phyloP scores from a whole-genome alignment of 345 rosid genomes.

The Rhizophora apiculata region DNA sequence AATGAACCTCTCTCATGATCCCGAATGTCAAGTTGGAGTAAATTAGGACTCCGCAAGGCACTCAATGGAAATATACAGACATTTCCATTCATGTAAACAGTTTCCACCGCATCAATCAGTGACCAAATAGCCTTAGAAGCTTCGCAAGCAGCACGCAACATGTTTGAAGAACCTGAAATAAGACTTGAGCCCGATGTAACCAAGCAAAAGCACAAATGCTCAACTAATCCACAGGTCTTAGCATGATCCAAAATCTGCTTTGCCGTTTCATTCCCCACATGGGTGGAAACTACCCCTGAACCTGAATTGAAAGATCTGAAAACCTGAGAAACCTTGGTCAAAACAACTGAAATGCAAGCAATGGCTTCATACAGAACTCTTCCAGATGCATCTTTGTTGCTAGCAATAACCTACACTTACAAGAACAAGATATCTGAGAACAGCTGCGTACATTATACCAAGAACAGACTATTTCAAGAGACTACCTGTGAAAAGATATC shows the following conservation, averaged over 20 bases:
- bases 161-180: constrained; percentile 65
- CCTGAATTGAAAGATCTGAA: constrained; percentile 40
- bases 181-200: constrained; percentile 82
- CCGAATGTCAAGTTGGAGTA: constrained; percentile 53
- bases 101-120: constrained; percentile 65
- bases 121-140: constrained; percentile 80
- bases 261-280: constrained; percentile 38
- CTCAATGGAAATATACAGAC: constrained; percentile 57
- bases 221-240: constrained; percentile 69
- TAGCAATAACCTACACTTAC: constrained; percentile 52
- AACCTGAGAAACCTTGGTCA: constrained; percentile 59
- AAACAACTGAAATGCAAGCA: constrained; percentile 56
- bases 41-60: constrained; percentile 48
- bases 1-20: constrained; percentile 58
- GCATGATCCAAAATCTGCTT: constrained; percentile 74
- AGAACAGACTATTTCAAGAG: constrained; percentile 7
- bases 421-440: constrained; percentile 4
- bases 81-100: constrained; percentile 44
- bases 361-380: constrained; percentile 65
- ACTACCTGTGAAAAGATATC: constrained; percentile 82
- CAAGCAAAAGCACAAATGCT: constrained; percentile 72
- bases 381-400: constrained; percentile 64
- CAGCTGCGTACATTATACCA: not conserved
- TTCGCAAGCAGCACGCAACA: constrained; percentile 77
- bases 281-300: constrained; percentile 43